phyloP scores from a whole-genome alignment of 768 basidiomycete species.

The Termitomyces sp. region DNA sequence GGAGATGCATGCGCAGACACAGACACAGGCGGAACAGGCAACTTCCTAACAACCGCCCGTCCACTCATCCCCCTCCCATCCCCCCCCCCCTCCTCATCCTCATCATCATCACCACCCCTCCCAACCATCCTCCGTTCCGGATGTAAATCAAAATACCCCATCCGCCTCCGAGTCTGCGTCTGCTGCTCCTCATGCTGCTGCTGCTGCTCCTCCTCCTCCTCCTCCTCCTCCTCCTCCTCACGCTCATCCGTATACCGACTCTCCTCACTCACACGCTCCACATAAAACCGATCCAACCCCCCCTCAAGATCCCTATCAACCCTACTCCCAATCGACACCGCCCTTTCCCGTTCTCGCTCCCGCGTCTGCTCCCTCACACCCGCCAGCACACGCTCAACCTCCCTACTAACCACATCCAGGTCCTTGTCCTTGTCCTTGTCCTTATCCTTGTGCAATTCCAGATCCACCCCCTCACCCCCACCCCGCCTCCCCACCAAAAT shows the following conservation, averaged over 20 bases:
- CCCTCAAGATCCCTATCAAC: slow-evolving; percentile 34
- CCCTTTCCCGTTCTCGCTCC: too few species aligned
- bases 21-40: slow-evolving; percentile 19
- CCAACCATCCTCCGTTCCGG: slow-evolving; percentile 60
- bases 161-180: slow-evolving; percentile 43
- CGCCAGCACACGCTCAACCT: slow-evolving; percentile 71
- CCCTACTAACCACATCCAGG: slow-evolving; percentile 70
- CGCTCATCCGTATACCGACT: slow-evolving; percentile 22
- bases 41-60: too few species aligned
- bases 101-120: slow-evolving; percentile 31
- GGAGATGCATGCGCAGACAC: slow-evolving; percentile 5
- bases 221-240: slow-evolving; percentile 12
- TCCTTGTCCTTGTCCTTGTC: slow-evolving; percentile 34
- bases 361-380: slow-evolving; percentile 41
- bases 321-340: slow-evolving; percentile 25
- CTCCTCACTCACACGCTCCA: slow-evolving; percentile 33
- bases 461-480: slow-evolving; percentile 51
- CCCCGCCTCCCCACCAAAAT: slow-evolving; percentile 66
- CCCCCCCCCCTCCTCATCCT: too few species aligned
- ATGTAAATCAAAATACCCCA: slow-evolving; percentile 78
- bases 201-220: too few species aligned
- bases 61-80: too few species aligned
- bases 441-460: slow-evolving; percentile 56
- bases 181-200: too few species aligned
- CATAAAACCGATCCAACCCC: slow-evolving; percentile 30